Evolutionary conservation across 2,329 filamentous ascomycete genomes (phyloP), one percentile per base, ranked within the genome.

Genomic region (Monosporascus sp.): DNA sequence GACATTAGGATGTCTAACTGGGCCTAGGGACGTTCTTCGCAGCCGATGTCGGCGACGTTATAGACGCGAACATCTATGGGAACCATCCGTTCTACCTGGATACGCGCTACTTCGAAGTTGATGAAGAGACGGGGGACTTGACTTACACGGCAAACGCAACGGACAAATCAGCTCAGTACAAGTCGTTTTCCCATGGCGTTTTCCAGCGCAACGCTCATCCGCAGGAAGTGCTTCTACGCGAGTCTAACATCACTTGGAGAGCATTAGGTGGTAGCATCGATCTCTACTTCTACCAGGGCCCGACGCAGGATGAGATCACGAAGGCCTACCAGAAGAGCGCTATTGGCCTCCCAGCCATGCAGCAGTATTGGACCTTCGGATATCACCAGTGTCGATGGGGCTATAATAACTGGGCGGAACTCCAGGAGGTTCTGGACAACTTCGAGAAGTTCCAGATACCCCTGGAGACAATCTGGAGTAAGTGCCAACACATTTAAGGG

Each of bases 321-420:
- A 83, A 82, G 65, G 79, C 87, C 39, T 94, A 93, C 65, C 84
- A 89, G 57, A 69, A 72, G 52, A 84, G 80, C 50, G 80, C 85
- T 2, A 75, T 86, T 49, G 89, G 89, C 0, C 72, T 89, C 5
- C 89, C 89, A 1, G 84, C 84, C 0, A 85, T 93, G 82, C 87
- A 92, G 64, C 85, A 88, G 59, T 94, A 94, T 71, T 93, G 83
- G 77, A 83, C 85, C 0, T 83, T 95, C 55, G 90, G 90, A 1
- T 93, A 80, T 65, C 90, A 95, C 59, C 89, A 95, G 66, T 93
- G 89, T 61, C 80, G 88, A 54, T 94, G 89, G 84, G 90, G 89
- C 1, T 94, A 94, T 66, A 73, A 78, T 39, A 90, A 89, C 61
- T 90, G 87, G 83, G 80, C 81, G 1, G 76, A 82, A 27, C 64